phyloP scores from a whole-genome alignment of 164 flowering plant genomes.

The Stephania yunnanensis region DNA sequence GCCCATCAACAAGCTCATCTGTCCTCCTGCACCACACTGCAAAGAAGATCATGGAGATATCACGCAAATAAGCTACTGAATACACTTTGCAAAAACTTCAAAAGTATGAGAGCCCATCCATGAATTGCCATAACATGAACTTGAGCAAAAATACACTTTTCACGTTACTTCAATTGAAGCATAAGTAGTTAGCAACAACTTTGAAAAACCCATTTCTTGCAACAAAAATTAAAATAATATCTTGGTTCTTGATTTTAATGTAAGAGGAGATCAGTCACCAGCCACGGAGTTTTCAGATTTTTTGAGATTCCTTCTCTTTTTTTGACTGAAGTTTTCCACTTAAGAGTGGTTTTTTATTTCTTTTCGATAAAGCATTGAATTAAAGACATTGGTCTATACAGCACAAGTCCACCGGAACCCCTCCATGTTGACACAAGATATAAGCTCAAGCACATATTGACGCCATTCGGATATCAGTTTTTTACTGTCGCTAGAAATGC shows the following conservation, averaged over 20 bases:
- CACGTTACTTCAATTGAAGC: no score
- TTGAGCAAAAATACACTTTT: no score
- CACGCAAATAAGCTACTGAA: neutral
- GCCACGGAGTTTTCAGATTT: neutral
- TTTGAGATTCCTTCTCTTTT: neutral
- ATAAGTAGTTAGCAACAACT: no score
- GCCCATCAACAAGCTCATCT: slow-evolving; percentile 95
- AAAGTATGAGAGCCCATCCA: no score
- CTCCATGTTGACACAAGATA: neutral
- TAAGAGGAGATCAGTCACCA: neutral
- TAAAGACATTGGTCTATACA: neutral
- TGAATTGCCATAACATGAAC: no score
- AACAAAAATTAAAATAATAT: neutral
- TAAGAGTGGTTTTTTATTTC: neutral
- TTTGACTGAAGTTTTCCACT: neutral
- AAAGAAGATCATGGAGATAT: neutral
- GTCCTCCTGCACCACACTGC: slow-evolving; percentile 98
- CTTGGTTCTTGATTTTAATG: neutral
- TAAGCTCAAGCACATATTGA: neutral
- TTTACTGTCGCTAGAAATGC: neutral
- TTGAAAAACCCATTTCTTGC: no score
- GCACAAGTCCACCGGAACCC: neutral
- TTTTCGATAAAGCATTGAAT: neutral
- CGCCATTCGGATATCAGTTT: neutral
- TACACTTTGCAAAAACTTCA: neutral